These are phyloP conservation scores for Cladobotryum mycophilum DNA, from an alignment of 2,329 filamentous ascomycete species.

Conservation along the genomic window DNA sequence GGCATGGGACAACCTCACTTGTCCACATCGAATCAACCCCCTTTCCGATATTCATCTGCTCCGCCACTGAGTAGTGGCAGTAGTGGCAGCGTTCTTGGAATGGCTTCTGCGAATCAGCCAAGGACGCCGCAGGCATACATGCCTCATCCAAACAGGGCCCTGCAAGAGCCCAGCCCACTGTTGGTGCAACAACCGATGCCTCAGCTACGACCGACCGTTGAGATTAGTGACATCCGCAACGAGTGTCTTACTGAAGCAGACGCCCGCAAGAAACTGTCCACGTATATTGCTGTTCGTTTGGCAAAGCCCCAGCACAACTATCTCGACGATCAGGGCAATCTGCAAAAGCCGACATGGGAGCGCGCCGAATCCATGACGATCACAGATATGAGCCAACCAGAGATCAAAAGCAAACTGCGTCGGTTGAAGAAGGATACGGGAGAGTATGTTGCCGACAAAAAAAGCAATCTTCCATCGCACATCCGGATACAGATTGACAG, in stretches of 20 bases:
- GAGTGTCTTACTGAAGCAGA: conserved; percentile 32
- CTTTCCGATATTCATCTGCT: neutral
- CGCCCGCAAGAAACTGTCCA: conserved; percentile 33
- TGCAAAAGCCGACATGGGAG: conserved; percentile 34
- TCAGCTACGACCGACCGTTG: conserved; percentile 1
- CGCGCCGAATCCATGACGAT: conserved; percentile 27
- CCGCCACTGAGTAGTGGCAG: neutral
- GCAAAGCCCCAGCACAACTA: conserved; percentile 31
- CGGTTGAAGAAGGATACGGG: conserved; percentile 26
- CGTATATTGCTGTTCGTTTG: conserved; percentile 36
- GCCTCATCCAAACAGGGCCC: no score
- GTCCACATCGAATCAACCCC: neutral
- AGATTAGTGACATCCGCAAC: conserved; percentile 31
- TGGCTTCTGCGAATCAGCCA: neutral
- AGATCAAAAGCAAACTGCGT: conserved; percentile 31
- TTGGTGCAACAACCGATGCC: neutral
- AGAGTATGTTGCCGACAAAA: conserved; percentile 31
- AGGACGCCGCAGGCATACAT: neutral
- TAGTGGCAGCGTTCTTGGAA: neutral
- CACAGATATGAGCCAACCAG: conserved; percentile 32
- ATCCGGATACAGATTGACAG: conserved; percentile 39
- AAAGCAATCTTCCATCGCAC: conserved; percentile 25
- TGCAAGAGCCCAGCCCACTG: no score
- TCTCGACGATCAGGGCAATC: conserved; percentile 31
- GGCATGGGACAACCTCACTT: no score